Evolutionary conservation across 2,329 filamentous ascomycete genomes (phyloP).

Genomic region (Ceratocystis cacaofunesta): DNA sequence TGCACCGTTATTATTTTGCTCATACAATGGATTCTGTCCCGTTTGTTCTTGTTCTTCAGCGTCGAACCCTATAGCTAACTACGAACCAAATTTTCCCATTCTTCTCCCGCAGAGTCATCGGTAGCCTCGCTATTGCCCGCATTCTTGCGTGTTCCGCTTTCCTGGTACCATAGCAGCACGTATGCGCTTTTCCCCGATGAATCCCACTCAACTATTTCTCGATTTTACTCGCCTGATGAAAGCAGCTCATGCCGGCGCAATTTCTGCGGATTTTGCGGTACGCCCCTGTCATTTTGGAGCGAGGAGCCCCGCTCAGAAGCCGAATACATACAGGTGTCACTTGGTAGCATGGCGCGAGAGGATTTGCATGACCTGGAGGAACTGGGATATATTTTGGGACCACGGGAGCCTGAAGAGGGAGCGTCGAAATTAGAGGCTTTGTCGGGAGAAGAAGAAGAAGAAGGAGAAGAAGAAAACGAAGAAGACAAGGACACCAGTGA

Average conservation of each 20-base stretch:
- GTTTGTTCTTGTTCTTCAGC: not conserved
- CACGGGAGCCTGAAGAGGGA: slow-evolving; percentile 14
- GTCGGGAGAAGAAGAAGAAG: slow-evolving; percentile 19
- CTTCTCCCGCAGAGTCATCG: slow-evolving; percentile 37
- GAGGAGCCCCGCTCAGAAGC: slow-evolving; percentile 56
- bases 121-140: slow-evolving; percentile 61
- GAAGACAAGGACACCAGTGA: not conserved
- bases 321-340: slow-evolving; percentile 63
- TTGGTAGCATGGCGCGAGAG: slow-evolving; percentile 60
- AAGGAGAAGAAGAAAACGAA: not conserved
- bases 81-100: not conserved
- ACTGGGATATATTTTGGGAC: slow-evolving; percentile 49
- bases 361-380: slow-evolving; percentile 62
- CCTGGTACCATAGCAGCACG: slow-evolving; percentile 65
- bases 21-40: too few species aligned
- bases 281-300: slow-evolving; percentile 69
- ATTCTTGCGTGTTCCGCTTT: slow-evolving; percentile 68
- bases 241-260: slow-evolving; percentile 50
- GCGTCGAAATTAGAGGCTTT: slow-evolving; percentile 17
- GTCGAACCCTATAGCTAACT: not conserved
- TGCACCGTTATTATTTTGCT: too few species aligned
- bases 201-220: slow-evolving; percentile 48
- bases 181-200: slow-evolving; percentile 68
- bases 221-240: slow-evolving; percentile 47
- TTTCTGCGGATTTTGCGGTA: slow-evolving; percentile 89